Base-by-base conservation (phyloP, 495 filamentous ascomycete species). In the Recurvomyces mirabilis region DNA sequence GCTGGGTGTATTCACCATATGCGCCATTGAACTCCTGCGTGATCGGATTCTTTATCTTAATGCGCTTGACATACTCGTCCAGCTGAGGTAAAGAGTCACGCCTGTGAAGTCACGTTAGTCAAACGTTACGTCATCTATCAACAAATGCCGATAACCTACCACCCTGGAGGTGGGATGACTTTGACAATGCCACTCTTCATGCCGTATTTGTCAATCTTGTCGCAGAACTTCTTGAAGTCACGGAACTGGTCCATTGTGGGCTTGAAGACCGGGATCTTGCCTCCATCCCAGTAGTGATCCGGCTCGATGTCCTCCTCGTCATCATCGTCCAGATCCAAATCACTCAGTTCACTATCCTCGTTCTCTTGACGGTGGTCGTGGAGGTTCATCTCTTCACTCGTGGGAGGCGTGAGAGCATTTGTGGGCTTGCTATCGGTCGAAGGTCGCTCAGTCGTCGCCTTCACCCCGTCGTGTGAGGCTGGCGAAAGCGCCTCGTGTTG, bases 171-270 rank as follows among this genome's bases (percentile, higher is more conserved):
- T 23, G 91, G 88, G 48, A 96, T 78, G 35, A 98, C 82, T 62
- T 96, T 96, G 56, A 95, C 73, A 56, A 98, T 95, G 12, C 91
- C 91, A 12, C 86, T 86, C 64, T 84, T 82, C 91, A 96, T 98
- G 53, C 91, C 91, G 61, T 95, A 93, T 47, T 79, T 78, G 60
- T 96, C 82, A 50, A 96, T 77, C 61, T 82, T 91, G 34, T 78
- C 71, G 68, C 93, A 80, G 65, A 87, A 96, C 47, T 70, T 70
- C 60, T 86, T 83, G 66, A 98, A 98, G 61, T 83, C 84, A 42
- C 74, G 72, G 65, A 96, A 98, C 67, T 98, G 87, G 35, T 81
- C 74, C 86, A 94, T 89, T 35, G 81, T 86, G 71, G 91, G 91
- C 60, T 79, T 87, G 68, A 98, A 98, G 18, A 98, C 84, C 12